These are phyloP conservation scores for Penstemon barbatus DNA, from an alignment of 257 asterid genomes.

Conservation along the genomic window DNA sequence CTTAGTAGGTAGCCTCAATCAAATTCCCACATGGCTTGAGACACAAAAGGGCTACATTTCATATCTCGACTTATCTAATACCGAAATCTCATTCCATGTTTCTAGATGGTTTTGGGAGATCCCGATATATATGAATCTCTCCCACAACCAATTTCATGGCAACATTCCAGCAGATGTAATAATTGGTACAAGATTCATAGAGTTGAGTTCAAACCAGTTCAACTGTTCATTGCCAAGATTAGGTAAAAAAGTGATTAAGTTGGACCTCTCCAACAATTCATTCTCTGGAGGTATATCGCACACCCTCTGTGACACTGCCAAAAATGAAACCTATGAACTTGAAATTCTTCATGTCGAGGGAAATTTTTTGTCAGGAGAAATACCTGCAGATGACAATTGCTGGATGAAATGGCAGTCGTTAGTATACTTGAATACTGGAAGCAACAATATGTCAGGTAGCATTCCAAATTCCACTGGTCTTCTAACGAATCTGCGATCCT, in stretches of 20 bases:
- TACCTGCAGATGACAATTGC: constrained; percentile 23
- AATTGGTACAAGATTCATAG: neutral
- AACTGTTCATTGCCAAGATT: constrained; percentile 26
- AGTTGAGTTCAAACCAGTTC: constrained; percentile 28
- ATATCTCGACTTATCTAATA: neutral
- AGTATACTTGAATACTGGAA: constrained; percentile 8
- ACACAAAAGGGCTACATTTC: neutral
- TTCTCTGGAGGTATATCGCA: constrained; percentile 9
- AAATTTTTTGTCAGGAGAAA: constrained; percentile 23
- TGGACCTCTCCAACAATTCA: constrained; percentile 29
- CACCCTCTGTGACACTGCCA: constrained; percentile 10
- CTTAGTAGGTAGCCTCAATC: neutral
- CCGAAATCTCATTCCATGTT: constrained; percentile 20
- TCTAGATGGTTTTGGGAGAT: constrained; percentile 31
- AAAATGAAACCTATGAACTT: neutral
- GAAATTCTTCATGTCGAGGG: neutral
- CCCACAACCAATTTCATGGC: constrained; percentile 20
- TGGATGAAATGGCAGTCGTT: constrained; percentile 29
- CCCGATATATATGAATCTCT: neutral
- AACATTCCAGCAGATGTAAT: constrained; percentile 4
- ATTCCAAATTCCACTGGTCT: constrained; percentile 30
- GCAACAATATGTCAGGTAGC: constrained; percentile 28
- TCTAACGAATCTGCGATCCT: constrained; percentile 19
- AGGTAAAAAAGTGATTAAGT: neutral
- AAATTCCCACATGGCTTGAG: constrained; percentile 3